A percentile compares a stretch with the other conserved stretches of the same genome.
These are phyloP conservation scores for Chlamydomonas sp. DNA, from an alignment of 139 green algal genomes.

Conservation along the genomic window DNA sequence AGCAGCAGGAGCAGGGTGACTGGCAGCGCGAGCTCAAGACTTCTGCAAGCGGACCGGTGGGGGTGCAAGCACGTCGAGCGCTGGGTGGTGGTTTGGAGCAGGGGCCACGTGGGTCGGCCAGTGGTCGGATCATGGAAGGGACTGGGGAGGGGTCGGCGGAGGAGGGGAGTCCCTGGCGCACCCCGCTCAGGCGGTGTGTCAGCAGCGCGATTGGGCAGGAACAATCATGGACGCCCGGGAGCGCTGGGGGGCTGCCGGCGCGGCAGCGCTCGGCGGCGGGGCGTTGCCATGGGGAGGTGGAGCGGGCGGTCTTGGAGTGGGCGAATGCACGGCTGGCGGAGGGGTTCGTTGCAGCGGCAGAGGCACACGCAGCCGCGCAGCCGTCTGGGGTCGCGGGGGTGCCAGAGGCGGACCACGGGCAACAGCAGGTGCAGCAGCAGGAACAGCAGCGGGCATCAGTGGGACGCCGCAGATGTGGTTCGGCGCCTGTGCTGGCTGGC, in stretches of 20 bases:
- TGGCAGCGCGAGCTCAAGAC: background rate
- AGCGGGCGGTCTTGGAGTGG: constrained; percentile 38
- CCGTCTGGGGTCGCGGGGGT: background rate
- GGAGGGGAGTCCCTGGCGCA: too few species aligned
- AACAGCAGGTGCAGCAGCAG: background rate
- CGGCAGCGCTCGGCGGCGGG: too few species aligned
- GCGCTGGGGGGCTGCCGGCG: background rate
- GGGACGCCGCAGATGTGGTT: background rate
- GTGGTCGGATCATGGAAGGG: too few species aligned
- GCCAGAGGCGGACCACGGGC: too few species aligned
- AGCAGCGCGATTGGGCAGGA: too few species aligned
- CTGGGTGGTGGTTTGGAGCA: too few species aligned
- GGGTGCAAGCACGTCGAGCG: too few species aligned
- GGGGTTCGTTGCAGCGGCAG: background rate
- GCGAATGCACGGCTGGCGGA: constrained; percentile 22
- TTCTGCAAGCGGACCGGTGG: too few species aligned
- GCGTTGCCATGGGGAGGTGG: constrained; percentile 14
- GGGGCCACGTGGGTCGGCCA: too few species aligned
- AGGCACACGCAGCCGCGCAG: background rate
- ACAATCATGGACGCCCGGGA: too few species aligned
- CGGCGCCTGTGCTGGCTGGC: background rate
- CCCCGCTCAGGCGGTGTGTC: too few species aligned
- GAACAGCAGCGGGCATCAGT: background rate
- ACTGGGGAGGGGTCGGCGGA: too few species aligned
- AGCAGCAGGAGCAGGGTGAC: background rate